Base-by-base conservation (phyloP, 192 early-diverging fungal genomes). In the Coemansia biformis region DNA sequence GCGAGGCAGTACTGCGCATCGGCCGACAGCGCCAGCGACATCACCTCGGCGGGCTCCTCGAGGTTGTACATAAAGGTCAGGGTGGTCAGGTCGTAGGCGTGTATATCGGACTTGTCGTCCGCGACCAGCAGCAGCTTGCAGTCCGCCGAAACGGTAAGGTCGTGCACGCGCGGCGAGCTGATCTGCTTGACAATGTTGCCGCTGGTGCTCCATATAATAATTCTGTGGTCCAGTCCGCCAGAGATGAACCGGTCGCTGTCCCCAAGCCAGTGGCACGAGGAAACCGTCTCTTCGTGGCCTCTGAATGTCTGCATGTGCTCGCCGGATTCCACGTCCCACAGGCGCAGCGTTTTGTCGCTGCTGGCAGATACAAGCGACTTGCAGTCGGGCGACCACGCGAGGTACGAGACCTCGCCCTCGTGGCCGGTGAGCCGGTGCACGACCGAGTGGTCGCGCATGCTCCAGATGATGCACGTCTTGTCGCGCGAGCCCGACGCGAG, bases 401-500 rank as follows among this genome's bases (percentile, higher is more conserved):
- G 77, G 57, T 84, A 93, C 8, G 93, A 80, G 5, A 90, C 83
- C 39, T 83, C 83, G 34, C 77, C 76, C 5, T 61, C 48, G 62
- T 93, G 91, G 13, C 89, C 90, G 16, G 47, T 51, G 5, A 73
- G 51, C 23, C 48, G 57, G 8, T 48, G 40, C 14, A 43, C 59
- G 18, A 68, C 59, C 4, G 69, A 61, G 48, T 48, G 54, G 49
- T 59, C 87, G 42, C 80, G 67, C 49, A 83, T 62, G 57, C 81
- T 81, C 96, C 96, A 99, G 39, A 99, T 84, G 28, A 89, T 92
- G 44, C 83, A 82, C 3, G 83, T 86, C 17, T 79, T 78, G 74
- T 99, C 96, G 47, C 81, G 83, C 23, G 94, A 95, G 13, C 86
- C 88, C 2, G 96, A 98, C 13, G 91, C 96, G 21, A 99, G 72